These are phyloP conservation scores for Brassica nigra DNA, from an alignment of 345 rosid species.

Conservation along the genomic window DNA sequence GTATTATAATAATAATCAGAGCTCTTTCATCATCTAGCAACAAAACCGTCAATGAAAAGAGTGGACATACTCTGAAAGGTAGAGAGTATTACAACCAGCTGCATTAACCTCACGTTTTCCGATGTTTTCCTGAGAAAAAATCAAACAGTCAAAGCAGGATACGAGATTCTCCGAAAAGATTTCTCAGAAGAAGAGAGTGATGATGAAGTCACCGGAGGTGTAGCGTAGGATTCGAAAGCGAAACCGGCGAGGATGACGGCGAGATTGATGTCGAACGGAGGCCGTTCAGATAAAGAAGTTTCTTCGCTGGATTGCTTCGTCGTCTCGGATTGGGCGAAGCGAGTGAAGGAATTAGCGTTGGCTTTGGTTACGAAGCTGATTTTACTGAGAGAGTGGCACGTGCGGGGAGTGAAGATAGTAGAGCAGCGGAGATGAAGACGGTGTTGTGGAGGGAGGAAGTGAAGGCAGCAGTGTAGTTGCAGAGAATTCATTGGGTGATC, in stretches of 20 bases:
- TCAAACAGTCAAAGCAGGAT: neutral
- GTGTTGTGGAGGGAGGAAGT: conserved; percentile 27
- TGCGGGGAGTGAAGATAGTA: conserved; percentile 35
- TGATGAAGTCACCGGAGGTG: conserved; percentile 55
- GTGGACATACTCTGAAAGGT: conserved; percentile 76
- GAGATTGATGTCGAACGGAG: conserved; percentile 84
- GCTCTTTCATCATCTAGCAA: neutral
- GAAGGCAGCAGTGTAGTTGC: conserved; percentile 28
- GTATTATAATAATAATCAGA: neutral
- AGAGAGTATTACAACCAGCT: conserved; percentile 75
- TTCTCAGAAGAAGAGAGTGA: neutral
- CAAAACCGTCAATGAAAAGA: neutral
- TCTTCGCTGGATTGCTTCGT: conserved; percentile 42
- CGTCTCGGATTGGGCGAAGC: conserved; percentile 44
- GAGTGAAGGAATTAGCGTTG: conserved; percentile 33
- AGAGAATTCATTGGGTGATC: conserved; percentile 36
- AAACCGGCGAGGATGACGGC: conserved; percentile 96
- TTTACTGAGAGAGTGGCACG: conserved; percentile 34
- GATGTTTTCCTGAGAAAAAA: conserved; percentile 53
- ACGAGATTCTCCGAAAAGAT: neutral
- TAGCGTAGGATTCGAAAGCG: conserved; percentile 89
- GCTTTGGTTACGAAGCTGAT: conserved; percentile 16
- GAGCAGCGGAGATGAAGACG: conserved; percentile 31
- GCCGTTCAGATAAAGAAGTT: conserved; percentile 43
- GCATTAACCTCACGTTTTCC: conserved; percentile 81